Base-by-base conservation (phyloP, 78 protist species). In the Speleostelium caveatum region DNA sequence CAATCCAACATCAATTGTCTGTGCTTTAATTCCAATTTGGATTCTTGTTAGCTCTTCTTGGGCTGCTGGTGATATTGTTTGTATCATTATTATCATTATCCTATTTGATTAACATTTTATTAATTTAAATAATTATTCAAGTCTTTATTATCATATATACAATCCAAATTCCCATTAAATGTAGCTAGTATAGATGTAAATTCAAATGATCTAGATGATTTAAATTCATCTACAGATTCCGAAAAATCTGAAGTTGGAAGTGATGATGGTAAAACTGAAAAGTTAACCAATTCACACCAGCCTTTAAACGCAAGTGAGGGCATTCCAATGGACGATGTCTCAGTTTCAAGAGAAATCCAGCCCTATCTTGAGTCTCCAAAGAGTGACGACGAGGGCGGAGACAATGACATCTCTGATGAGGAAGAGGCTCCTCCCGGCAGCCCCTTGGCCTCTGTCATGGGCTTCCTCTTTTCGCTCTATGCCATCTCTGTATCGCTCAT, bases 1-100 rank as follows among this genome's bases (percentile, higher is more conserved):
- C 7, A 17, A 14, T 8, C 73, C 91, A 36, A 59, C 66, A 53
- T 22, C 33, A 4, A n/a, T 83, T 59, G 91, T 79, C 22, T 55
- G 66, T 26, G 22, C 80, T 12, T 35, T 83, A 56, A 69, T 83
- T 24, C 91, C 91, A 39, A 58, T 69, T 4, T 69, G 32, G 59
- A 35, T 63, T 56, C 4, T 60, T 22, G 91, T 83, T 14, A 45
- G 66, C 3, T 42, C 55, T n/a, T 59, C 59, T 8, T 83, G 91
- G 91, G 91, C 91, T 8, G 91, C 91, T 4, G 91, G 91, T 71
- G 91, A 83, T 33, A 69, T 83, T 24, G n/a, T n/a, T n/a, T n/a
- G n/a, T n/a, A n/a, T n/a, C n/a, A n/a, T n/a, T n/a, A n/a, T n/a
- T n/a, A n/a, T n/a, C n/a, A n/a, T n/a, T n/a, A n/a, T n/a, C n/a